These are phyloP conservation scores for Penicillium steckii DNA, from an alignment of 495 filamentous ascomycete genomes.

Conservation along the genomic window DNA sequence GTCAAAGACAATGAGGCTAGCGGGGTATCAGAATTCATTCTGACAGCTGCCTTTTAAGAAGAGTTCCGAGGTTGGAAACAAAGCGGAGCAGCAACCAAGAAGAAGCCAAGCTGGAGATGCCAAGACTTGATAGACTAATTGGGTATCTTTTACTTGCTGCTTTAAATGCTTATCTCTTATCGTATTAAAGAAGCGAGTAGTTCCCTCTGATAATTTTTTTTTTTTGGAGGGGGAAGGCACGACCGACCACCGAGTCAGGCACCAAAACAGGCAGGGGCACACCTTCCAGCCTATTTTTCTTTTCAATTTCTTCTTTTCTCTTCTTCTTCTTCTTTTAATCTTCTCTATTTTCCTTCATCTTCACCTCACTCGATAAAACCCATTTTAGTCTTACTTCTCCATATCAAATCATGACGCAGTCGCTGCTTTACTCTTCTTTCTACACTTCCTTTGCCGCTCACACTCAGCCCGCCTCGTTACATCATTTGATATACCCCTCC, in stretches of 20 bases:
- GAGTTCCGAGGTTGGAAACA: not conserved
- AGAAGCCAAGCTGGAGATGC: not conserved
- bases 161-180: not conserved
- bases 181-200: too few species aligned
- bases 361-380: not conserved
- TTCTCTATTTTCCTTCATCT: conserved; percentile 1
- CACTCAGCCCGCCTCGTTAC: conserved; percentile 18
- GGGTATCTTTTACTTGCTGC: not conserved
- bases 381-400: conserved; percentile 1
- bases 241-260: conserved; percentile 16
- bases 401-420: conserved; percentile 47
- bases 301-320: too few species aligned
- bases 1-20: conserved; percentile 90
- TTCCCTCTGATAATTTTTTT: not conserved
- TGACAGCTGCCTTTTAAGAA: conserved; percentile 52
- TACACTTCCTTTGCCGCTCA: conserved; percentile 21
- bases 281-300: too few species aligned
- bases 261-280: conserved; percentile 15
- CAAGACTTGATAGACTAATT: not conserved
- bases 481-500: conserved; percentile 31
- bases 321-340: conserved; percentile 8
- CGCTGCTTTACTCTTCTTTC: conserved; percentile 18
- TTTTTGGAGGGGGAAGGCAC: not conserved
- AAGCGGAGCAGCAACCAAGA: not conserved
- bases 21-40: conserved; percentile 55